A percentile compares a stretch with the other conserved stretches of the same genome.
These are phyloP conservation scores for Zizania palustris DNA, from an alignment of 202 grass and related monocot species.

Conservation along the genomic window DNA sequence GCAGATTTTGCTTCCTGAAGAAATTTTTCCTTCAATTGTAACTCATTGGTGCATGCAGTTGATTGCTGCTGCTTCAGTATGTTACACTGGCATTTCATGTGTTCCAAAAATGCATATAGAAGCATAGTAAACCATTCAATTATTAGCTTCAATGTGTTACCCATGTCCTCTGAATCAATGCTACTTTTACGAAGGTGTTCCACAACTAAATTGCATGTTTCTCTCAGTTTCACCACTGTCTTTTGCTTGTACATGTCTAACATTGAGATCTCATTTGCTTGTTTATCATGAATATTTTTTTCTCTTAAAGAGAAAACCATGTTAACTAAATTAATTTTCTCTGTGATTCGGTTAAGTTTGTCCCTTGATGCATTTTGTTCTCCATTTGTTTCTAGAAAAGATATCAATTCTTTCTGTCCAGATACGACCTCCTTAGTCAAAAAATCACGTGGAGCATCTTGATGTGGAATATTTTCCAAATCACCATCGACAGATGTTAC, in stretches of 20 bases:
- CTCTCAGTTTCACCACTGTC: slow-evolving; percentile 47
- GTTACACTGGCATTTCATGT: slow-evolving; percentile 55
- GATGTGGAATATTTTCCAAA: slow-evolving; percentile 34
- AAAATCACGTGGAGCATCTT: slow-evolving; percentile 27
- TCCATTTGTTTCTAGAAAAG: slow-evolving; percentile 35
- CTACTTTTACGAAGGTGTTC: slow-evolving; percentile 45
- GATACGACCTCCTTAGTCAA: slow-evolving; percentile 36
- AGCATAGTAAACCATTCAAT: slow-evolving; percentile 62
- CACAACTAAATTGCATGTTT: slow-evolving; percentile 53
- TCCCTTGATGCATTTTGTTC: slow-evolving; percentile 42
- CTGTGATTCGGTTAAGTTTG: slow-evolving; percentile 46
- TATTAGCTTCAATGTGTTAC: slow-evolving; percentile 49
- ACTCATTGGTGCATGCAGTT: slow-evolving; percentile 55
- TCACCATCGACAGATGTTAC: slow-evolving; percentile 28
- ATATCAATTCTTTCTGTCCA: slow-evolving; percentile 31
- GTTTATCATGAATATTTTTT: slow-evolving; percentile 61
- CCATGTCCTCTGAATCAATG: slow-evolving; percentile 36
- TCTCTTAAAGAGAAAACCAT: slow-evolving; percentile 60
- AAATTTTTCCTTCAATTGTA: slow-evolving; percentile 61
- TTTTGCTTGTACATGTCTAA: slow-evolving; percentile 60
- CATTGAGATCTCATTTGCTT: slow-evolving; percentile 49
- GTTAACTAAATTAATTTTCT: slow-evolving; percentile 69
- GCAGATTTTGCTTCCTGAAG: slow-evolving; percentile 65
- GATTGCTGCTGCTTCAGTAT: slow-evolving; percentile 69
- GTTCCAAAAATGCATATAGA: slow-evolving; percentile 57